Percentiles rank a stretch among this genome's conserved stretches.
Evolutionary conservation across 495 filamentous ascomycete species (phyloP).

Genomic region (Elaphomyces granulatus): DNA sequence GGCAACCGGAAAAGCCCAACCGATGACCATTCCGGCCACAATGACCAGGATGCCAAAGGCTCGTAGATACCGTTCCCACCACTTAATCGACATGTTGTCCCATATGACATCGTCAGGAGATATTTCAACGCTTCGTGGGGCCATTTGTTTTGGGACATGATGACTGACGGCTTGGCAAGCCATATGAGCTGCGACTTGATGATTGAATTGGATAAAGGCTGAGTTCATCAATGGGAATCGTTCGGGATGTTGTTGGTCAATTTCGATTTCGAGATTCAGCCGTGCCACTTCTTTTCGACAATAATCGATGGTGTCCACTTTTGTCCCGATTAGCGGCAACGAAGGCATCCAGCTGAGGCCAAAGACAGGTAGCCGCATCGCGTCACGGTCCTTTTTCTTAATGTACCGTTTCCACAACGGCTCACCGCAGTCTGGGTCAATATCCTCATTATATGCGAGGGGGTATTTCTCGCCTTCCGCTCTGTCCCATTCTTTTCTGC

Average conservation of each 20-base stretch:
- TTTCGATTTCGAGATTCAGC: slow-evolving; percentile 84
- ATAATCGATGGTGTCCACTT: slow-evolving; percentile 90
- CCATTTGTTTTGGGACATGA: slow-evolving; percentile 88
- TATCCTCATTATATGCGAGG: slow-evolving; percentile 50
- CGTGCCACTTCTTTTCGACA: slow-evolving; percentile 79
- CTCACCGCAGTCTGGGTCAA: slow-evolving; percentile 50
- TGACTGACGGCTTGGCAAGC: slow-evolving; percentile 87
- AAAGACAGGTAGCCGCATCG: slow-evolving; percentile 68
- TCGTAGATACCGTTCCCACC: slow-evolving; percentile 83
- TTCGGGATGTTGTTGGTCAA: slow-evolving; percentile 76
- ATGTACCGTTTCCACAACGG: slow-evolving; percentile 75
- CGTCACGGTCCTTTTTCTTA: slow-evolving; percentile 66
- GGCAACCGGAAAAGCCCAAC: slow-evolving; percentile 85
- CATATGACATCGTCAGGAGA: slow-evolving; percentile 89
- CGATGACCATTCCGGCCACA: slow-evolving; percentile 64
- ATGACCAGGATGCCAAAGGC: slow-evolving; percentile 48
- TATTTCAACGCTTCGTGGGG: slow-evolving; percentile 82
- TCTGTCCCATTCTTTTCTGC: slow-evolving; percentile 8
- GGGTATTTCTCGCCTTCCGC: slow-evolving; percentile 42
- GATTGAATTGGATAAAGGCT: slow-evolving; percentile 97
- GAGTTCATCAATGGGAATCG: slow-evolving; percentile 92
- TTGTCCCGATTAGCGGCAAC: slow-evolving; percentile 68
- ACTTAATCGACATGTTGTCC: slow-evolving; percentile 95
- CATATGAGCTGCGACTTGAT: slow-evolving; percentile 96
- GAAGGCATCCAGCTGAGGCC: slow-evolving; percentile 70